These are phyloP conservation scores for Torulaspora globosa DNA, from an alignment of 1,139 yeast species.

Conservation along the genomic window DNA sequence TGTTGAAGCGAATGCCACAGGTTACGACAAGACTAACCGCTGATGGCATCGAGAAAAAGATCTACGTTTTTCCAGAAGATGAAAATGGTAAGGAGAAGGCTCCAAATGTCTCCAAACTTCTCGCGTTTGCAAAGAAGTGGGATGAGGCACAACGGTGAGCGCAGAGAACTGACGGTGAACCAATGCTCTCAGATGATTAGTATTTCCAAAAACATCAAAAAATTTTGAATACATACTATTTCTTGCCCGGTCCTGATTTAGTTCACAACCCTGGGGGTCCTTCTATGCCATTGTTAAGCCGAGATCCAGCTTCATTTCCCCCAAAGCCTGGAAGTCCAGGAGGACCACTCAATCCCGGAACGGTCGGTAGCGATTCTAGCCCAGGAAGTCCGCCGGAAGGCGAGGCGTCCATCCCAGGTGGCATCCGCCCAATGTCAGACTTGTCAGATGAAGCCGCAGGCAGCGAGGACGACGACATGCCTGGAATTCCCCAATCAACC, in stretches of 20 bases:
- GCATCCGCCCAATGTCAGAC: not conserved
- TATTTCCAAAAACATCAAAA: constrained; percentile 8
- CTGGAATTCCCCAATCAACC: constrained; percentile 10
- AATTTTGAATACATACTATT: constrained; percentile 10
- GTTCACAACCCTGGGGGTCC: constrained; percentile 25
- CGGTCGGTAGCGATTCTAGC: not conserved
- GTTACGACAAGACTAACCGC: constrained; percentile 48
- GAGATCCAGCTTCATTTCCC: constrained; percentile 22
- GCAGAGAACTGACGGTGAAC: not conserved
- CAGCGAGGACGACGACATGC: constrained; percentile 10
- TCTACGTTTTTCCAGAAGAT: constrained; percentile 67
- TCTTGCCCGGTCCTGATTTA: not conserved
- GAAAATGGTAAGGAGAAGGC: constrained; percentile 43
- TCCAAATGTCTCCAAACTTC: constrained; percentile 47
- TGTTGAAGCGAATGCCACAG: constrained; percentile 55
- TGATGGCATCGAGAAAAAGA: constrained; percentile 53
- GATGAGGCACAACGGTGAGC: constrained; percentile 21
- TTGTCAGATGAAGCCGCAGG: not conserved
- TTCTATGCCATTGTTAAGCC: constrained; percentile 28
- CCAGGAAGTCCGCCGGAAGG: constrained; percentile 5
- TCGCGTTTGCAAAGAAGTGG: constrained; percentile 67
- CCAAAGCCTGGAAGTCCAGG: constrained; percentile 26
- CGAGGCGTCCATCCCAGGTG: constrained; percentile 7
- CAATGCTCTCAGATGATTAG: constrained; percentile 7
- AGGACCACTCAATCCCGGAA: constrained; percentile 20